Conservation (phyloP, 179 eudicot genomes). For the Amaranthus tricolor region DNA sequence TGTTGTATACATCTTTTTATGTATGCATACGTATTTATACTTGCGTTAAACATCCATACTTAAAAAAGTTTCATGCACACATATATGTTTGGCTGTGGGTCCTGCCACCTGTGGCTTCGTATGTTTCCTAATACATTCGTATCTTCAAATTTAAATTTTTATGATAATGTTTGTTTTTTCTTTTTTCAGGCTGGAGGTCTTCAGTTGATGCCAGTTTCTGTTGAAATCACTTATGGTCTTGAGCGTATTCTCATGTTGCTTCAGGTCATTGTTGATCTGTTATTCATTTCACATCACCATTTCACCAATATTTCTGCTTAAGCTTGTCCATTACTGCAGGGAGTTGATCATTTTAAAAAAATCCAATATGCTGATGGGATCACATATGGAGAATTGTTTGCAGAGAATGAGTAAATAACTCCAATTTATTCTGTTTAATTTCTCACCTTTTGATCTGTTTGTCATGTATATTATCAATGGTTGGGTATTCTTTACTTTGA, state of each 20-base stretch:
- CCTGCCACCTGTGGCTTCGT: background rate
- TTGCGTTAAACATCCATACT: background rate
- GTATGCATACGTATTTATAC: background rate
- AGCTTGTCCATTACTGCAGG: constrained; percentile 43
- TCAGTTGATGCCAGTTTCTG: constrained; percentile 84
- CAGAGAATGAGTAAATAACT: constrained; percentile 80
- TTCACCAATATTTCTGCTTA: constrained; percentile 16
- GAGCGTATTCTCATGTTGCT: constrained; percentile 96
- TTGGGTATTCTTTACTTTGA: too few relatives aligned
- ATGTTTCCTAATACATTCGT: background rate
- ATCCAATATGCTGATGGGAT: constrained; percentile 92
- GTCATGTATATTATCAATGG: too few relatives aligned
- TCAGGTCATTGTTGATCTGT: constrained; percentile 54
- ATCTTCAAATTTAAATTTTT: background rate
- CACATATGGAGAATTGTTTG: constrained; percentile 92
- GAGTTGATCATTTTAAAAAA: constrained; percentile 98
- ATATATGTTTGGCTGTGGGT: background rate
- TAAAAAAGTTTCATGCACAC: background rate
- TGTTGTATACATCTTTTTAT: background rate
- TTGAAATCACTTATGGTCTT: constrained; percentile 99
- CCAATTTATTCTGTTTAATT: background rate
- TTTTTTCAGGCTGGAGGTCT: constrained; percentile 82
- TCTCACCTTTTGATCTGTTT: background rate
- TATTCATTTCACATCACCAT: background rate
- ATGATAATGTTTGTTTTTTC: background rate